phyloP scores from a whole-genome alignment of 2,329 filamentous ascomycete species.

The Ceratocystis destructans region DNA sequence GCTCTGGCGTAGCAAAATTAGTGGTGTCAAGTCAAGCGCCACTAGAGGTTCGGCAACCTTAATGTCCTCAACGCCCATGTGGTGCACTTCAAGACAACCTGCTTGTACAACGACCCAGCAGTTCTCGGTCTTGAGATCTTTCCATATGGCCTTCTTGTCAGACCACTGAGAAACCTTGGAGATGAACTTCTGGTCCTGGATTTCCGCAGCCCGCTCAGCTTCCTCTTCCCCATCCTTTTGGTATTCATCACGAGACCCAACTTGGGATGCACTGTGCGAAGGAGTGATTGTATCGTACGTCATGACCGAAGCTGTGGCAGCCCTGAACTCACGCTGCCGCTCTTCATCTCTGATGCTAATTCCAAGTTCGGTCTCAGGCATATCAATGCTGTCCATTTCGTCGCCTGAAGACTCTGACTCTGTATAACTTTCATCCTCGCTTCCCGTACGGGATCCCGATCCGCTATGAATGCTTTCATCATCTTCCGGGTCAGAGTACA shows the following conservation, averaged over 20 bases:
- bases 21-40: conserved; percentile 74
- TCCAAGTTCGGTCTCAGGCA: conserved; percentile 44
- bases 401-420: conserved; percentile 34
- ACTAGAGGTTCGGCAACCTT: conserved; percentile 36
- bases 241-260: conserved; percentile 29
- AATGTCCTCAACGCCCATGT: conserved; percentile 28
- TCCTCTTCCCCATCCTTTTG: conserved; percentile 6
- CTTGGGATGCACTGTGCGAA: conserved; percentile 71
- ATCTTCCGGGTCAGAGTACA: conserved; percentile 40
- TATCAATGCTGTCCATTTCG: conserved; percentile 45
- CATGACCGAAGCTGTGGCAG: conserved; percentile 29
- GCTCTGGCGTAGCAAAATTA: conserved; percentile 79
- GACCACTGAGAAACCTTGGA: conserved; percentile 50
- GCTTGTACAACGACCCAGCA: conserved; percentile 44
- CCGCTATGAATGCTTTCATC: conserved; percentile 22
- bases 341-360: conserved; percentile 39
- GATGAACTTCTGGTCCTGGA: conserved; percentile 33
- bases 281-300: conserved; percentile 54
- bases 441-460: conserved; percentile 24
- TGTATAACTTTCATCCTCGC: conserved; percentile 8
- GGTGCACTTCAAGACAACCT: conserved; percentile 45
- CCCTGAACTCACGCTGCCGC: conserved; percentile 21
- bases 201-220: conserved; percentile 21
- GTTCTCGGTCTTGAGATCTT: conserved; percentile 38
- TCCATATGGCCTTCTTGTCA: conserved; percentile 46